A percentile compares a stretch with the other conserved stretches of the same genome.
These are phyloP conservation scores for Yamadazyma phyllophila DNA, from an alignment of 805 yeast genomes.

Conservation along the genomic window DNA sequence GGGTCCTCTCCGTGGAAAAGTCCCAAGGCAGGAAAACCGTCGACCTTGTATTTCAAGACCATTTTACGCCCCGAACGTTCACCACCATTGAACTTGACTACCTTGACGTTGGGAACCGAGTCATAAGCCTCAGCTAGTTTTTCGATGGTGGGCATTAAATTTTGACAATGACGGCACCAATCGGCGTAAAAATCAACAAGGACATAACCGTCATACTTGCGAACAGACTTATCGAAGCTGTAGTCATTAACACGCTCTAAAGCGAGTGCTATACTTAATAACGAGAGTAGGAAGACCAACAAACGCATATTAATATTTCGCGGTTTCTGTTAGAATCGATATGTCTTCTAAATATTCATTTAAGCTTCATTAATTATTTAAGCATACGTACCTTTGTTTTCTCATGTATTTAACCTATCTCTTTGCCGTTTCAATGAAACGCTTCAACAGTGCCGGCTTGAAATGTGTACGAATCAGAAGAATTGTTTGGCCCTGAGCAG, in stretches of 20 bases:
- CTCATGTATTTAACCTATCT: no score
- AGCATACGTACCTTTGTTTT: no score
- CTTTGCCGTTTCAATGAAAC: no score
- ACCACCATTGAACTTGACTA: slow-evolving; percentile 55
- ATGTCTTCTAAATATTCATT: no score
- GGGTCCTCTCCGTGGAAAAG: slow-evolving; percentile 52
- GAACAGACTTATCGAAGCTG: slow-evolving; percentile 54
- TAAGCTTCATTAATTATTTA: no score
- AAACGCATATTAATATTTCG: neutral
- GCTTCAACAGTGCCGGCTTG: no score
- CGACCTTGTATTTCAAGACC: slow-evolving; percentile 48
- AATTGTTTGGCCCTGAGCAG: no score
- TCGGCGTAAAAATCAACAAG: slow-evolving; percentile 57
- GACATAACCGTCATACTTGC: slow-evolving; percentile 49
- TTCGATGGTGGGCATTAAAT: slow-evolving; percentile 50
- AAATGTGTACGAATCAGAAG: no score
- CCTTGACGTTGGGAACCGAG: slow-evolving; percentile 38
- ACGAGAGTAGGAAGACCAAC: neutral
- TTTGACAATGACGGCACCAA: slow-evolving; percentile 72
- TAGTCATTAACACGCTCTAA: slow-evolving; percentile 46
- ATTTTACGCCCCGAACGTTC: slow-evolving; percentile 51
- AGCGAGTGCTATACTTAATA: slow-evolving; percentile 1
- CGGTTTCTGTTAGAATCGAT: no score
- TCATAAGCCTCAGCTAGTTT: slow-evolving; percentile 31
- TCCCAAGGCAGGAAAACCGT: slow-evolving; percentile 66